Conservation (phyloP, 1,284 basidiomycete species). For the Trichosporon faecale region DNA sequence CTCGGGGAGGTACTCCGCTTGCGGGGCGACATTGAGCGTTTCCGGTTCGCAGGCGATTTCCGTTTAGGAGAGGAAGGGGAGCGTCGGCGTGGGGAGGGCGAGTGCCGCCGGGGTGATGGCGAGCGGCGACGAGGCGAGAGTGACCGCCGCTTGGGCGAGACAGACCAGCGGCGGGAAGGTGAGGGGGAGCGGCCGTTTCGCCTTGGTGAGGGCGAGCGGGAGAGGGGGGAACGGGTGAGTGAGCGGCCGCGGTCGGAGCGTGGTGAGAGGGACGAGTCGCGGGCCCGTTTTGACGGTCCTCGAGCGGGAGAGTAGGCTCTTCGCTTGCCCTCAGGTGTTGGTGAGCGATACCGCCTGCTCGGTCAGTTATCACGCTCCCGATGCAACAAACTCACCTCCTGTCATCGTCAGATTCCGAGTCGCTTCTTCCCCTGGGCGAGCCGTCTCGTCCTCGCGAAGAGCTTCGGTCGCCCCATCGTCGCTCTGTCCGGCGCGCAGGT, state of each 20-base stretch:
- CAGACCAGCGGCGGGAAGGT: neutral
- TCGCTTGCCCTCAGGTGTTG: neutral
- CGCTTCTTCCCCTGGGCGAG: neutral
- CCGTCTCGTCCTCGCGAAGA: neutral
- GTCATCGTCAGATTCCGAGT: neutral
- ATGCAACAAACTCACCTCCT: neutral
- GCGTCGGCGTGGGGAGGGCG: neutral
- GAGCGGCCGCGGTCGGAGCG: neutral
- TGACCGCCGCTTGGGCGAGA: neutral
- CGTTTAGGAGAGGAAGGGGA: neutral
- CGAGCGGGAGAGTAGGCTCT: neutral
- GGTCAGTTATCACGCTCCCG: neutral
- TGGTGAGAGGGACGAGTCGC: neutral
- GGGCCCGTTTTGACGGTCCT: neutral
- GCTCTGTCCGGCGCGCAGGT: neutral
- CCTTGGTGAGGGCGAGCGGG: neutral
- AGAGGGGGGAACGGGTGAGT: neutral
- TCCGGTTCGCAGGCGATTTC: neutral
- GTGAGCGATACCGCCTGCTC: neutral
- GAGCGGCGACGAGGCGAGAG: neutral
- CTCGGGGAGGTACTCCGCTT: neutral
- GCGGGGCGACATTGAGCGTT: neutral
- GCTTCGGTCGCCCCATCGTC: neutral
- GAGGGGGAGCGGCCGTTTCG: conserved; percentile 1
- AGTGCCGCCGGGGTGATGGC: neutral